Base-by-base conservation (phyloP, 2,329 filamentous ascomycete genomes). In the Dactylonectria macrodidyma region DNA sequence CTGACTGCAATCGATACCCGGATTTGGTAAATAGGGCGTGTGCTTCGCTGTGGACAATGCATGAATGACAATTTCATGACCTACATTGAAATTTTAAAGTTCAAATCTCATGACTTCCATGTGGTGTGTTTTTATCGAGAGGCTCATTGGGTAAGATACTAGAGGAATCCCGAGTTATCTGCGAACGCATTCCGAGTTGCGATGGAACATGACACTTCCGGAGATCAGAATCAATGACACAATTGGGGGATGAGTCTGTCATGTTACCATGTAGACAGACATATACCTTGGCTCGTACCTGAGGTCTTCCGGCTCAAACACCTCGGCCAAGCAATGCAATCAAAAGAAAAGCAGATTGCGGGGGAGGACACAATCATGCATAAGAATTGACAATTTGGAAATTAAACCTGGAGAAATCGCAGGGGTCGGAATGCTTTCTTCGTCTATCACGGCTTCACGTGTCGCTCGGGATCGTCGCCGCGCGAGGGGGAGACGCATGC, bases 391-490 rank as follows among this genome's bases (percentile, higher is more conserved):
- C 34, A 9, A 26, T 26, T 33, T 65, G 48, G 48, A 54, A 65
- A 54, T 59, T 65, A 52, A 65, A 14, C 55, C 52, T 58, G 47
- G 61, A 52, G 34, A 58, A 52, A 58, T 19, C 30, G 41, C 62
- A 54, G 50, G 55, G 55, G 55, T 58, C 44, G 16, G 30, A 16
- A 22, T 44, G 46, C 22, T 56, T 30, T 52, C 46, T 33, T 46
- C 47, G 48, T 47, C 41, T 33, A 5, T 60, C 24, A 26, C 51
- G 46, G 44, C 58, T 66, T 67, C 65, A 67, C 65, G 55, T 67
- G 65, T 55, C 59, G 26, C 26, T 38, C 36, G 16, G 50, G 63
- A 51, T 44, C 46, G 34, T 65, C 36, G 11, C 47, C 26, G 57
- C 50, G 38, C 12, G 36, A 50, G 19, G 14, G n/a, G 38, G 14